Evolutionary conservation across 306 rosid genomes (phyloP).

Genomic region (Oemleria cerasiformis): DNA sequence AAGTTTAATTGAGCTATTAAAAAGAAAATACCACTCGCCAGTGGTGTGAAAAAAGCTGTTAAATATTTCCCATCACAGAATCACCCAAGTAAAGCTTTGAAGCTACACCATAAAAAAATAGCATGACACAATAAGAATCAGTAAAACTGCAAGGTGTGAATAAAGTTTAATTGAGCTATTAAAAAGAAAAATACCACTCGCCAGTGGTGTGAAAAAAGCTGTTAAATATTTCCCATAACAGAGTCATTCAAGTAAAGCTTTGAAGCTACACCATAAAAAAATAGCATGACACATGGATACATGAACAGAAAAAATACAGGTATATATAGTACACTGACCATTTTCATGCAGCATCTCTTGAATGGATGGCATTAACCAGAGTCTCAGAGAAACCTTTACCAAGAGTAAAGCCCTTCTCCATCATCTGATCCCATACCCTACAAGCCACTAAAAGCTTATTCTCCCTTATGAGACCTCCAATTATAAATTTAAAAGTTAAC

Average conservation of each 20-base stretch:
- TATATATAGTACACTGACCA: neutral
- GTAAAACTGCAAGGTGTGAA: neutral
- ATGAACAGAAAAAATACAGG: conserved; percentile 11
- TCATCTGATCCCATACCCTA: conserved; percentile 91
- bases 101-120: neutral
- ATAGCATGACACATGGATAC: neutral
- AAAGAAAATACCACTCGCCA: neutral
- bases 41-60: neutral
- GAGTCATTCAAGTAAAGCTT: neutral
- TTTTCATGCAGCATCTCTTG: conserved; percentile 41
- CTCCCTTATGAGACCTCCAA: conserved; percentile 69
- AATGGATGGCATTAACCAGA: conserved; percentile 57
- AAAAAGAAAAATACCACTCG: neutral
- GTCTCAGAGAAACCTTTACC: conserved; percentile 55
- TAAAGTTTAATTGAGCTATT: neutral
- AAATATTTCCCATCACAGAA: neutral
- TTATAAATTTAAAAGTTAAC: conserved; percentile 83
- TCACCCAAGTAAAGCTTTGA: neutral
- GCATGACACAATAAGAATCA: neutral
- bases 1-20: neutral
- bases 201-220: neutral
- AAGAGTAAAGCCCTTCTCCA: conserved; percentile 92
- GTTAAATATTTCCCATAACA: neutral
- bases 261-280: neutral
- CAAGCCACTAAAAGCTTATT: conserved; percentile 59